phyloP scores from a whole-genome alignment of 208 protist genomes.

The Leishmania turanica region DNA sequence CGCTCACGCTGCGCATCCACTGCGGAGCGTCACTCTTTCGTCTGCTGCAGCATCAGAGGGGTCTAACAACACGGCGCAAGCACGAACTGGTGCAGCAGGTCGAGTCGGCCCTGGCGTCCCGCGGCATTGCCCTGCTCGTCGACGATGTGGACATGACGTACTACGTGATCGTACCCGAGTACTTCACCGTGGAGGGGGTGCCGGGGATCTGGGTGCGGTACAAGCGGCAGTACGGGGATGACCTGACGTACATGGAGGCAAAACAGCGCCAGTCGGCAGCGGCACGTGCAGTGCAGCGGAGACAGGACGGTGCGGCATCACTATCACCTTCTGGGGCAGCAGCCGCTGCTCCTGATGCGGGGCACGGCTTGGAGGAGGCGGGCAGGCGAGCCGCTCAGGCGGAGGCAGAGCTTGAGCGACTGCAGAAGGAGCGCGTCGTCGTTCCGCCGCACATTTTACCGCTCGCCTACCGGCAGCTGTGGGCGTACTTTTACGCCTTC shows the following conservation, averaged over 20 bases:
- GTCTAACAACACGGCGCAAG: conserved; percentile 16
- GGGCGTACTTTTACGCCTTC: conserved; percentile 72
- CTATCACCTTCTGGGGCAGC: neutral
- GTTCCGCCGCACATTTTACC: conserved; percentile 25
- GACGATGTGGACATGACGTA: conserved; percentile 30
- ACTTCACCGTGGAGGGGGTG: conserved; percentile 33
- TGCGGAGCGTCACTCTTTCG: conserved; percentile 43
- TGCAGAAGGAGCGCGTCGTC: conserved; percentile 19
- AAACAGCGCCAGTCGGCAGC: neutral
- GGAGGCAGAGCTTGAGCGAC: conserved; percentile 18
- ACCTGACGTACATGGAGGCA: neutral
- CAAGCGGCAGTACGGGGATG: conserved; percentile 19
- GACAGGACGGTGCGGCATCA: neutral
- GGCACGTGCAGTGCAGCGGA: neutral
- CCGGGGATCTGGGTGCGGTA: conserved; percentile 42
- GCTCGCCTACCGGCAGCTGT: conserved; percentile 40
- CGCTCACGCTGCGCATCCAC: conserved; percentile 33
- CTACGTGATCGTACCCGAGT: conserved; percentile 47
- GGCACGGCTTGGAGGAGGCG: neutral
- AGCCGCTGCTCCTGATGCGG: neutral
- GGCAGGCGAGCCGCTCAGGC: neutral
- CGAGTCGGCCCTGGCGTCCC: conserved; percentile 21
- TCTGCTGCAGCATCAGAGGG: conserved; percentile 14
- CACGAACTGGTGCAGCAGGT: conserved; percentile 38
- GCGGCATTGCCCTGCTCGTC: conserved; percentile 49